phyloP scores from a whole-genome alignment of 805 yeast species.

The Zygosaccharomyces siamensis region DNA sequence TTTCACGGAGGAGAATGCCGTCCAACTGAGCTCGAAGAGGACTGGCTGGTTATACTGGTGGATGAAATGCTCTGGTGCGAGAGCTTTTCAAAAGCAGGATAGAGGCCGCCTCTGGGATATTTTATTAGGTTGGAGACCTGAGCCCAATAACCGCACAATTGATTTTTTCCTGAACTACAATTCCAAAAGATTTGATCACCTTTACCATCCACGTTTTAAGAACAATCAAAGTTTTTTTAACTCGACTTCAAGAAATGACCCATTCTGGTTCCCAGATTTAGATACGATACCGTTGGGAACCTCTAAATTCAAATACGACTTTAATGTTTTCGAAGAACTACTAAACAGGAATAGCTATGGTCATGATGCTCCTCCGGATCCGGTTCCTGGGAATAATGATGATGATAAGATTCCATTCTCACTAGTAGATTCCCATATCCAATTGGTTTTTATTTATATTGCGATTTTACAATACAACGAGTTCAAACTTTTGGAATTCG shows the following conservation, averaged over 20 bases:
- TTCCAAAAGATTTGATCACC: constrained; percentile 29
- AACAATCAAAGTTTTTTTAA: constrained; percentile 18
- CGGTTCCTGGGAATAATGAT: constrained; percentile 1
- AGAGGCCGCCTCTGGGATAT: constrained; percentile 89
- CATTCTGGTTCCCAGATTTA: constrained; percentile 38
- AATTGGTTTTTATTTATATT: constrained; percentile 66
- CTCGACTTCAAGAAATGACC: constrained; percentile 24
- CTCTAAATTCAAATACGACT: constrained; percentile 24
- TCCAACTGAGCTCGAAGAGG: constrained; percentile 48
- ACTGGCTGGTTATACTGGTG: constrained; percentile 95
- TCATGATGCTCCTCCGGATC: constrained; percentile 6
- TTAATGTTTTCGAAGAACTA: constrained; percentile 29
- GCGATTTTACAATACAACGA: constrained; percentile 79
- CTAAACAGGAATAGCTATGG: constrained; percentile 27
- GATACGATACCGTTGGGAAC: constrained; percentile 27
- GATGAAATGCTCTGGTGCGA: constrained; percentile 86
- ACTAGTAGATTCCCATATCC: constrained; percentile 66
- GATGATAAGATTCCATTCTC: constrained; percentile 35
- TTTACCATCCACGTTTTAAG: constrained; percentile 21
- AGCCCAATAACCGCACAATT: constrained; percentile 30
- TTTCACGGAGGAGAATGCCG: constrained; percentile 73
- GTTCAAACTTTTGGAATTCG: constrained; percentile 74
- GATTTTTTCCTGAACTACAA: constrained; percentile 36
- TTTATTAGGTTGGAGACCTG: constrained; percentile 68
- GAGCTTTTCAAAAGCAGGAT: constrained; percentile 74